These are phyloP conservation scores for Trichaptum fuscoviolaceum DNA, from an alignment of 768 basidiomycete genomes.

Conservation along the genomic window DNA sequence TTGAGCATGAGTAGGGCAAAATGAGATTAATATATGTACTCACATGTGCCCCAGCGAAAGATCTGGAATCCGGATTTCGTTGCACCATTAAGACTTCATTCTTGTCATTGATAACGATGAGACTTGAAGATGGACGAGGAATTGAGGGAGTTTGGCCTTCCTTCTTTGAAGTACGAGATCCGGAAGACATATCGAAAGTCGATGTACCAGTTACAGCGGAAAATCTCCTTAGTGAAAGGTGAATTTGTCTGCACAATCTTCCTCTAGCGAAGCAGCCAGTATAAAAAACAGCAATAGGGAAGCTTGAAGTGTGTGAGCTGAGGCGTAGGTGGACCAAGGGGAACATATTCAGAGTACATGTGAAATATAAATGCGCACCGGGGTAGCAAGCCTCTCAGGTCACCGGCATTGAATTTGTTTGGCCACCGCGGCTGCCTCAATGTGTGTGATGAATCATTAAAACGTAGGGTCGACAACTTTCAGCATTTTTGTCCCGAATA, in stretches of 20 bases:
- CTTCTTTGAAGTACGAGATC: background rate
- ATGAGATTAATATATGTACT: constrained; percentile 19
- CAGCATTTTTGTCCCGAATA: background rate
- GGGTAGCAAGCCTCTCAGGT: background rate
- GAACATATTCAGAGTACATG: background rate
- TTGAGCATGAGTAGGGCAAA: background rate
- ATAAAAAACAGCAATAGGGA: background rate
- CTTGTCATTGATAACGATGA: constrained; percentile 56
- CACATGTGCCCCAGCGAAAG: constrained; percentile 67
- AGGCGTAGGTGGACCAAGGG: background rate
- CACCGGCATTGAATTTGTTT: background rate
- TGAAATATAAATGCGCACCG: background rate
- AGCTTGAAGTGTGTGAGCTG: background rate
- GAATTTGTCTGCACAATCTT: background rate
- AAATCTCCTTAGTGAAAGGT: background rate
- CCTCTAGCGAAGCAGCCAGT: too few relatives aligned
- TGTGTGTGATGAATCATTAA: background rate
- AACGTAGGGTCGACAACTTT: background rate
- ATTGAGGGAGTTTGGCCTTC: constrained; percentile 6
- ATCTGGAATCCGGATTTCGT: constrained; percentile 55
- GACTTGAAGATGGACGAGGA: constrained; percentile 62
- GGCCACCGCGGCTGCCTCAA: background rate
- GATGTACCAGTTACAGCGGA: background rate
- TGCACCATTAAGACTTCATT: constrained; percentile 72
- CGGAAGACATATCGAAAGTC: background rate